These are phyloP conservation scores for Rosa multiflora DNA, from an alignment of 306 rosid species.

Conservation along the genomic window DNA sequence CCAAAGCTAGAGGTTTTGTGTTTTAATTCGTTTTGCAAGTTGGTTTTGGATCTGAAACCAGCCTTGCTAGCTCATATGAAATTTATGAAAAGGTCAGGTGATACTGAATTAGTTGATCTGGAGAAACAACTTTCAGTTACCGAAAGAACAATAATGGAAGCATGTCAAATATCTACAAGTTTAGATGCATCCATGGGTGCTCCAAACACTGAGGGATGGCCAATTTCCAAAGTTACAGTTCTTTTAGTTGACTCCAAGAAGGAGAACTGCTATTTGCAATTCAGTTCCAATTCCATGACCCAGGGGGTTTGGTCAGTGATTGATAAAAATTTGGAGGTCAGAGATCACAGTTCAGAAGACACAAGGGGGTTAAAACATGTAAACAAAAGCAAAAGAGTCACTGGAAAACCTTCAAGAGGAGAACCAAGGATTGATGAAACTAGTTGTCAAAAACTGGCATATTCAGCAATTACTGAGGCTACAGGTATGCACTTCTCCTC, in stretches of 20 bases:
- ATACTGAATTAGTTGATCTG: slow-evolving; percentile 48
- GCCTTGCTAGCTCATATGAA: slow-evolving; percentile 55
- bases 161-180: slow-evolving; percentile 56
- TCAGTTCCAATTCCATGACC: slow-evolving; percentile 51
- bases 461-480: slow-evolving; percentile 67
- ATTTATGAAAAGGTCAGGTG: slow-evolving; percentile 54
- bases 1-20: slow-evolving; percentile 53
- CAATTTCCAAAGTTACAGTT: slow-evolving; percentile 69
- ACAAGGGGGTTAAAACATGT: slow-evolving; percentile 24
- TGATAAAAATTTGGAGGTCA: slow-evolving; percentile 51
- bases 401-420: slow-evolving; percentile 44
- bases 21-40: slow-evolving; percentile 68
- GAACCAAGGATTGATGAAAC: slow-evolving; percentile 41
- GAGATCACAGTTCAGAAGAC: slow-evolving; percentile 39
- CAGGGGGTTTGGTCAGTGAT: slow-evolving; percentile 73
- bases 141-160: slow-evolving; percentile 70
- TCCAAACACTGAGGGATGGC: slow-evolving; percentile 70
- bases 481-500: slow-evolving; percentile 47
- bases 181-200: slow-evolving; percentile 58
- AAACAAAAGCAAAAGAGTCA: slow-evolving; percentile 45
- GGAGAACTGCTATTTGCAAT: slow-evolving; percentile 60
- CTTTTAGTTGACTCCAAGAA: slow-evolving; percentile 59
- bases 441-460: slow-evolving; percentile 55
- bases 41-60: slow-evolving; percentile 61
- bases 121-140: slow-evolving; percentile 64